Evolutionary conservation across 2,329 filamentous ascomycete species (phyloP), one percentile per base, ranked within the genome.

Genomic region (Fusarium coffeatum): DNA sequence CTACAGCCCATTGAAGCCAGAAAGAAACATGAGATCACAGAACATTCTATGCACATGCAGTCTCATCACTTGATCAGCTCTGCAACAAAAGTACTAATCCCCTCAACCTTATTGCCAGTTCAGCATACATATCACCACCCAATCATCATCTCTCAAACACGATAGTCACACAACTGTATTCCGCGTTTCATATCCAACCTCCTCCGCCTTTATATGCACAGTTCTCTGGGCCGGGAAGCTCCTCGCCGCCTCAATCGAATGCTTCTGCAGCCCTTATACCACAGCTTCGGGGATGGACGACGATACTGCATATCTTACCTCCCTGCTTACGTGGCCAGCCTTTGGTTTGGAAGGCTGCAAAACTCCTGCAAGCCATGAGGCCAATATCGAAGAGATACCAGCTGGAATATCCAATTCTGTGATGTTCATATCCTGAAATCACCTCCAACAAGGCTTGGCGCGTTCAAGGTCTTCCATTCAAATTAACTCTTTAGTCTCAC

Each of bases 351-450:
- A 48, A 60, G 20, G 34, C 59, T 42, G 25, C 46, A 47, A 58
- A 64, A 54, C 43, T 49, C 59, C 58, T 57, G 55, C 63, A 70
- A 68, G 48, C 55, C 64, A 71, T 55, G 43, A 64, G 45, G 22
- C 46, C 47, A 58, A 43, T 40, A 37, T 54, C 34, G 43, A 40
- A 23, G 42, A 23, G 18, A 22, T 51, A 32, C 27, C 41, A 32
- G 50, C 48, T 23, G 23, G 45, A 51, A 25, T 20, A 27, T 47
- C 28, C 43, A 22, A 23, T 20, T 53, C 34, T 42, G 18, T 16
- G 30, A 47, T 43, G 5, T 28, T 59, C 27, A 53, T 46, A 53
- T 13, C 16, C 42, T 47, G n/a, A 11, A 42, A 25, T 45, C 9
- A 47, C 27, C 41, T 42, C 20, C 23, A 46, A 28, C 18, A 28